Percentiles rank a stretch among this genome's conserved stretches.
phyloP scores from a whole-genome alignment of 164 flowering plant genomes.

The Tetrastigma voinierianum region DNA sequence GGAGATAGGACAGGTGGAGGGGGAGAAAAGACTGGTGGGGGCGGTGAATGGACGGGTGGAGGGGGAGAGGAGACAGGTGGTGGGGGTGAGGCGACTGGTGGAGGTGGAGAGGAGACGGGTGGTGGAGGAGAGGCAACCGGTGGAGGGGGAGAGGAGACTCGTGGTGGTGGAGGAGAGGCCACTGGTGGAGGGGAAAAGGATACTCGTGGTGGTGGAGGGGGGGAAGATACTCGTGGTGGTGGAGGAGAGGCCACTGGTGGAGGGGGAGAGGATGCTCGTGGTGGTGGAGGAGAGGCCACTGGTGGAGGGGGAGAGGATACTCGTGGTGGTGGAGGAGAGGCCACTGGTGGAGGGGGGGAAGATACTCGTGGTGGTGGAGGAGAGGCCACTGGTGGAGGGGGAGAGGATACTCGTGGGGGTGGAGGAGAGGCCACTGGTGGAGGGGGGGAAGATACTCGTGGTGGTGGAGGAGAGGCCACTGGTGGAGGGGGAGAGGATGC shows the following conservation, averaged over 20 bases:
- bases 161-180: constrained; percentile 6
- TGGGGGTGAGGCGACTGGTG: constrained; percentile 4
- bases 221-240: constrained; percentile 7
- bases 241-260: constrained; percentile 4
- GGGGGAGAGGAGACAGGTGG: constrained; percentile 7
- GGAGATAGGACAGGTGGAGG: constrained; percentile 12
- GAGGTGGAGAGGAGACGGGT: constrained; percentile 3
- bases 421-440: background rate
- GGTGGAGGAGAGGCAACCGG: constrained; percentile 2
- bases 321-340: constrained; percentile 5
- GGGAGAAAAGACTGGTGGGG: background rate
- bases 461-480: constrained; percentile 7
- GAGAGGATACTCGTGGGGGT: background rate
- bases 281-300: too few relatives aligned
- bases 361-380: constrained; percentile 1
- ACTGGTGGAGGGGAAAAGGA: constrained; percentile 12
- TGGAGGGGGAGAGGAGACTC: background rate
- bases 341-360: constrained; percentile 10
- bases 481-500: constrained; percentile 8
- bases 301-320: too few relatives aligned
- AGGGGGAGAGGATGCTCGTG: too few relatives aligned
- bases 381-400: too few relatives aligned
- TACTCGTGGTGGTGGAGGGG: constrained; percentile 9
- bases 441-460: constrained; percentile 13
- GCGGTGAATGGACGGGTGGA: background rate